Conservation (phyloP, 2,329 filamentous ascomycete species). For the Ophiostoma montium region DNA sequence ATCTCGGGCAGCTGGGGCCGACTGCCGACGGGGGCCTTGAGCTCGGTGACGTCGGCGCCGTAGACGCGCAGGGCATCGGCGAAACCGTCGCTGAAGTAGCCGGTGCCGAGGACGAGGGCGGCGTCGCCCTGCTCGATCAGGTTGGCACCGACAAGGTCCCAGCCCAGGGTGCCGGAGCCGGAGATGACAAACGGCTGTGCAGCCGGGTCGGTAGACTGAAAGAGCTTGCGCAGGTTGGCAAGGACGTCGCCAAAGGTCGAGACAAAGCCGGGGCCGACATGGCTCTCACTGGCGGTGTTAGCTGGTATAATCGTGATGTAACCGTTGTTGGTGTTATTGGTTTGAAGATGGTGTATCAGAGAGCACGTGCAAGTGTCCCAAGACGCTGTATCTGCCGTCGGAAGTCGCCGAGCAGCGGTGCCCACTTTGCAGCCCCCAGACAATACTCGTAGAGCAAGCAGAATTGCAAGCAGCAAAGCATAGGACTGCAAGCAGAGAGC, state of each 20-base stretch:
- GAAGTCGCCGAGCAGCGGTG: neutral
- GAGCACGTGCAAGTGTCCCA: neutral
- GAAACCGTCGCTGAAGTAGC: constrained; percentile 95
- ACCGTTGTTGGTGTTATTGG: neutral
- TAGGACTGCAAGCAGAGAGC: neutral
- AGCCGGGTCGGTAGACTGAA: constrained; percentile 70
- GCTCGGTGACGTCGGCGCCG: constrained; percentile 75
- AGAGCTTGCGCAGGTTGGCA: constrained; percentile 77
- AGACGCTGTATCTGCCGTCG: neutral
- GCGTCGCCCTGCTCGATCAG: constrained; percentile 79
- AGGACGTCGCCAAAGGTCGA: constrained; percentile 83
- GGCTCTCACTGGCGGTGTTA: constrained; percentile 57
- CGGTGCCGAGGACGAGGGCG: constrained; percentile 83
- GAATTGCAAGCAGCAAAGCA: neutral
- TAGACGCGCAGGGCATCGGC: constrained; percentile 86
- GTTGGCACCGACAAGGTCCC: constrained; percentile 94
- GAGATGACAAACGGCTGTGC: constrained; percentile 89
- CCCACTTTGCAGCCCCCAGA: too few species aligned
- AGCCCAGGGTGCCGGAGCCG: constrained; percentile 88
- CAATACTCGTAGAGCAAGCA: too few species aligned
- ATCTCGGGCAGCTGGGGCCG: constrained; percentile 77
- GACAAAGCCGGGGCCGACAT: constrained; percentile 82
- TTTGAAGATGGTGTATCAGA: neutral
- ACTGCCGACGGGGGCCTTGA: constrained; percentile 79
- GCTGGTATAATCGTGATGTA: too few species aligned